Evolutionary conservation across 768 basidiomycete genomes (phyloP), one percentile per base, ranked within the genome.

Genomic region (Xerocomellus dryophilus): DNA sequence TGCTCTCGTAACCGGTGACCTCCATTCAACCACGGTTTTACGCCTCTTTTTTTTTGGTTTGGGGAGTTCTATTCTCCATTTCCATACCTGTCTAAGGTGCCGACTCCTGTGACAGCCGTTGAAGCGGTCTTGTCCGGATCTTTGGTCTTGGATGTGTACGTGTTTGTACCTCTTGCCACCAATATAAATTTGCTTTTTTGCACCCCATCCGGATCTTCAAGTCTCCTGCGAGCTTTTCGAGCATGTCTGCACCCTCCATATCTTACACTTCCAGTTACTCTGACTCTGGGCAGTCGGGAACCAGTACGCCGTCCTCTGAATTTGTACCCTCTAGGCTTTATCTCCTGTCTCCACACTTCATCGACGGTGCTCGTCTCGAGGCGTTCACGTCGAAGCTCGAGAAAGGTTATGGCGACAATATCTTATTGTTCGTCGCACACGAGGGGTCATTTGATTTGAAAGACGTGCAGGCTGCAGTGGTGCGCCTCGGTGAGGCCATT

Each of bases 301-400:
- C 44, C 4, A 68, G 60, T 20, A 71, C 64, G 0, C 68, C 68
- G 1, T 35, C 56, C 11, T 69, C 65, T 36, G 70, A 71, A 42
- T 66, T 59, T 2, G 35, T 35, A 3, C 54, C 35, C 17, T 29
- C 64, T 2, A 64, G 51, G 55, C 12, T 49, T n/a, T 71, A 59
- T 47, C 55, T 71, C 3, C 60, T 71, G n/a, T 27, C 57, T n/a
- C 66, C 61, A 1, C 29, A 32, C 20, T 56, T 64, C 4, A 36
- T 68, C 35, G 45, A 57, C 1, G 9, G 10, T 15, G n/a, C 9
- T 15, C 53, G 49, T 10, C 54, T 71, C 41, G 50, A 45, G 23
- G 18, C 45, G 1, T 66, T 70, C 12, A 43, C 55, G 2, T 56
- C 57, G 7, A 62, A 52, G 38, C 60, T 71, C 25, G 62, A 64